Evolutionary conservation across 2,329 filamentous ascomycete genomes (phyloP), one percentile per base, ranked within the genome.

Genomic region (Cercospora citrullina): DNA sequence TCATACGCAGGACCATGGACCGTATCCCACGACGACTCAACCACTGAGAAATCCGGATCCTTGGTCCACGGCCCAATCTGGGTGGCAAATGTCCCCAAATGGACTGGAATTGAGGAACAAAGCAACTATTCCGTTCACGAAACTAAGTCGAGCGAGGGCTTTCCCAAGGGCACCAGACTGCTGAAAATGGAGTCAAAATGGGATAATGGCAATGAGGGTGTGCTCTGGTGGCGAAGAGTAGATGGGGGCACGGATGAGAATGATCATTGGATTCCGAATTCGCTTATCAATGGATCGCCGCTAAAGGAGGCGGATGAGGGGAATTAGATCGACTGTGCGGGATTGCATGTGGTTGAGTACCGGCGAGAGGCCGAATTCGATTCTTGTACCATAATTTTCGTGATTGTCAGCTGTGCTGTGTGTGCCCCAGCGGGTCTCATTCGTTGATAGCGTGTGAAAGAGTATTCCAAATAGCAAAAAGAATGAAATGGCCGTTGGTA

Each of bases 61-160:
- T n/a, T 66, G 7, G 48, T 66, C 21, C 57, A 60, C 45, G 57
- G 58, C 9, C 64, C 64, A 14, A 30, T 66, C 3, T 60, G 57
- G 45, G 58, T 66, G 12, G 64, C 57, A 53, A 61, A 61, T 60
- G 64, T 66, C 2, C 64, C 64, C 16, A 33, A 31, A 5, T 66
- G 57, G 64, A 28, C 31, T 26, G 64, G 57, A 16, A 16, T 23
- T 23, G 23, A 66, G 14, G 39, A 61, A 31, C 26, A 10, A 12
- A 60, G 57, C n/a, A 61, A 61, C 23, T 66, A 61, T 18, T 51
- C 26, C 30, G 28, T 66, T 53, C 9, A 21, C n/a, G 53, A 58
- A 26, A 57, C 26, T n/a, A 26, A 33, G 6, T 36, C 23, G 5
- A 18, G 5, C 48, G 48, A 57, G 12, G 61, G 61, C 7, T 57